Base-by-base conservation (phyloP, 176 grass and related monocot species). In the Musa schizocarpa region DNA sequence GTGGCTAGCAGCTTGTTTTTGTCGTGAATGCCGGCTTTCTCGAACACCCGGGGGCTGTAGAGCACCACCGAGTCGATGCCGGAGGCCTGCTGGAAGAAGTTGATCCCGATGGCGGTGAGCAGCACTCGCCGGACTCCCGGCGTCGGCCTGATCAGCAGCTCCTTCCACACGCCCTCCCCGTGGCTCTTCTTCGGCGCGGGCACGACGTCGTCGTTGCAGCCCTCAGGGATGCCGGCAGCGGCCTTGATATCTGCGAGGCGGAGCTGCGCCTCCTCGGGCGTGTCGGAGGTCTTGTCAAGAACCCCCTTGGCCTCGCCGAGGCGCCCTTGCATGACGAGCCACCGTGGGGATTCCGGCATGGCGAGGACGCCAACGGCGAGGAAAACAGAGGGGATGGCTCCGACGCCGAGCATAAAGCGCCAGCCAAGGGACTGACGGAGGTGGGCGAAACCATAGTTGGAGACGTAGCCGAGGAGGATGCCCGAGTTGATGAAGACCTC, bases 401-500 rank as follows among this genome's bases (percentile, higher is more conserved):
- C 92, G 13, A 88, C 78, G 76, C 85, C 85, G 68, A 95, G 88
- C 92, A 95, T 95, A 68, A 95, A 50, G 72, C 92, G 88, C 92
- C 92, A 95, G 73, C 66, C 77, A 56, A 91, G 52, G 13, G 9
- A 0, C 19, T 69, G 73, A 9, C 75, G 68, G 2, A 95, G 81
- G 55, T 57, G 71, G 6, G 86, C 16, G 76, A 95, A 95, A 16
- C 83, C 92, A 0, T 51, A 95, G 83, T 95, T 95, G 49, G 92
- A 95, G 2, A 95, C 83, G 76, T 95, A 95, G 4, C 92, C 92
- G 43, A 95, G 88, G 0, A 95, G 88, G 68, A 95, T 91, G 71
- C 92, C 92, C 76, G 82, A 72, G 92, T 95, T 95, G 81, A 95
- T 91, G 81, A 95, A 95, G 5, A 95, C 85, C 88, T 95, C 92